Evolutionary conservation across 2,329 filamentous ascomycete species (phyloP).

Genomic region (Venturia pyrina): DNA sequence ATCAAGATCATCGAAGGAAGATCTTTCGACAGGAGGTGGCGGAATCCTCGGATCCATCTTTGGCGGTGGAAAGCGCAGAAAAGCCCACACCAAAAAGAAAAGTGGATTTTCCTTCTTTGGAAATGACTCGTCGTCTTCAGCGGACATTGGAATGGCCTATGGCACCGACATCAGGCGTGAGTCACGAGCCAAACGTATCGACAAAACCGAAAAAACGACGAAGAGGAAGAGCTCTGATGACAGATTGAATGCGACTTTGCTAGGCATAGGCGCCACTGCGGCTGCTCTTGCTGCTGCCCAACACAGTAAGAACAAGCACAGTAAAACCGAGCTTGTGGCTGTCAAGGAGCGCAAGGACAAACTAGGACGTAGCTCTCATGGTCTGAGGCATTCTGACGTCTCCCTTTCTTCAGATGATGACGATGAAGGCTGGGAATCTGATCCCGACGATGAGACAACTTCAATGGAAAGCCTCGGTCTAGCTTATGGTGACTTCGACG

Average conservation of each 20-base stretch:
- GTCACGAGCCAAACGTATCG: not conserved
- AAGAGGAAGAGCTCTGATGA: conserved; percentile 34
- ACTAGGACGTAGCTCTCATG: conserved; percentile 9
- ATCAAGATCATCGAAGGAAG: conserved; percentile 9
- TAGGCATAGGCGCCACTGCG: conserved; percentile 38
- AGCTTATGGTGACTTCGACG: conserved; percentile 45
- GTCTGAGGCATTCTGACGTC: conserved; percentile 18
- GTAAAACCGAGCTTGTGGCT: conserved; percentile 23
- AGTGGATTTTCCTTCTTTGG: conserved; percentile 40
- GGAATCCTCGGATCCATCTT: conserved; percentile 41
- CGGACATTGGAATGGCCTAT: conserved; percentile 36
- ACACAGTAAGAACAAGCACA: conserved; percentile 19
- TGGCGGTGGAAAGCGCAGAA: conserved; percentile 22
- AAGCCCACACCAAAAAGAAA: conserved; percentile 24
- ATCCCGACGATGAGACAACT: conserved; percentile 5
- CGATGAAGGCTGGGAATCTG: conserved; percentile 34
- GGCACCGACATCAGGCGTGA: conserved; percentile 22
- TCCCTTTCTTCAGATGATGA: conserved; percentile 35
- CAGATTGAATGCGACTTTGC: conserved; percentile 35
- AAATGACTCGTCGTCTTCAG: conserved; percentile 34
- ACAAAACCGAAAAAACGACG: conserved; percentile 17
- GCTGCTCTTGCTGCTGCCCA: conserved; percentile 38
- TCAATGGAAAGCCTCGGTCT: conserved; percentile 32
- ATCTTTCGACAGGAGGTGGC: conserved; percentile 30
- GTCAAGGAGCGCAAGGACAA: conserved; percentile 23